Base-by-base conservation (phyloP, 176 grass and related monocot species). In the Hsuehochloa calcarea region DNA sequence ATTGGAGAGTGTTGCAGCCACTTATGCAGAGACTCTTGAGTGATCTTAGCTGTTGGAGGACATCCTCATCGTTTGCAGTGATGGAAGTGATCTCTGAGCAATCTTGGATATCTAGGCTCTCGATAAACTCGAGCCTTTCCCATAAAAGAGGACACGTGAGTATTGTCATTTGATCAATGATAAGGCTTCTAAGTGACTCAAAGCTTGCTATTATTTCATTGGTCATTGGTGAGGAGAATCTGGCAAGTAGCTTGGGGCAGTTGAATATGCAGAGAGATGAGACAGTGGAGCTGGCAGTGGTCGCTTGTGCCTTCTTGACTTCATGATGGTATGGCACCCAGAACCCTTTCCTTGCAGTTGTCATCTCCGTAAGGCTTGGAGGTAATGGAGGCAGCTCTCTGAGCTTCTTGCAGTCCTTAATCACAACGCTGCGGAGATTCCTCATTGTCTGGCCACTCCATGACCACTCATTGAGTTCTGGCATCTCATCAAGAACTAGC, bases 201-300 rank as follows among this genome's bases (percentile, higher is more conserved):
- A 80, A 72, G 14, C 55, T 79, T 64, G 55, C 54, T 72, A 10
- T 64, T 23, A 73, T 64, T 72, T 64, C 77, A 73, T 52, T 64
- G 29, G 58, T 86, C 68, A 54, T 72, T 80, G 59, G 85, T 65
- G 68, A 80, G 68, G 79, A 85, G 74, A 84, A 72, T 72, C 25
- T 82, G 60, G n/a, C 63, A 63, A 86, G 77, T 69, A 92, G 77
- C 51, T 80, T 15, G 41, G 90, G 84, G 62, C 84, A 92, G 47
- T 92, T 92, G 52, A 84, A 92, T 71, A 84, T 81, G 85, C 87
- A 87, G 65, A 90, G 84, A 52, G 87, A 89, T 47, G 84, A 92
- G 47, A 77, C 68, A 31, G 44, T 52, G 41, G 62, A 87, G 19
- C 58, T 75, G 67, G 31, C 51, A 62, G 65, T 77, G 67, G 75